Evolutionary conservation across 768 basidiomycete species (phyloP).

Genomic region (Russula emetica): DNA sequence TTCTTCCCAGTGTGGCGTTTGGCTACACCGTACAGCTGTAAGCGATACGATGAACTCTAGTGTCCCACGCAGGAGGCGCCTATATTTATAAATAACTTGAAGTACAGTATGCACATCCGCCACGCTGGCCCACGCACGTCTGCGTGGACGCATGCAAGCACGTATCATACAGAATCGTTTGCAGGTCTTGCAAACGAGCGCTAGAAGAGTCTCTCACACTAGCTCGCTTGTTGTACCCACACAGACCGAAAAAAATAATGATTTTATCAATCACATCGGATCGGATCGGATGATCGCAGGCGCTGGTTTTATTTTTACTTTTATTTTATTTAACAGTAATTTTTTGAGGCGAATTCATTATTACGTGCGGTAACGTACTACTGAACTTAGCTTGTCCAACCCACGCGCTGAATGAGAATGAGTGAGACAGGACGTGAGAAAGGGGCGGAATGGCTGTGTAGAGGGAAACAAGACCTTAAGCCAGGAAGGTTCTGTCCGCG

Average conservation of each 20-base stretch:
- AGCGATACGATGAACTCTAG: too few species aligned
- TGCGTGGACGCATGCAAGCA: background rate
- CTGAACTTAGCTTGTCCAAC: background rate
- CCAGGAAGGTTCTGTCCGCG: background rate
- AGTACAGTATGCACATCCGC: background rate
- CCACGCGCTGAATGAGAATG: background rate
- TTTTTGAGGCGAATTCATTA: background rate
- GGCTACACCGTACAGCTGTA: too few species aligned
- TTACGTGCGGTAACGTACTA: constrained; percentile 19
- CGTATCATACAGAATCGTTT: background rate
- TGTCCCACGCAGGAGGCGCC: too few species aligned
- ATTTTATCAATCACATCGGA: background rate
- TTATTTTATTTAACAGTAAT: background rate
- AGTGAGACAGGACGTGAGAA: background rate
- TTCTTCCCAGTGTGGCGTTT: too few species aligned
- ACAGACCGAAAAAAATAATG: background rate
- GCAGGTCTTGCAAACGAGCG: too few species aligned
- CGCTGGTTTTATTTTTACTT: background rate
- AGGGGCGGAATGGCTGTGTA: background rate
- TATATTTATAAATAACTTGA: too few species aligned
- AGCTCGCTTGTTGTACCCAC: background rate
- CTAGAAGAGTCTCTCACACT: background rate
- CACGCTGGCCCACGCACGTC: background rate
- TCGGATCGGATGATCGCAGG: background rate
- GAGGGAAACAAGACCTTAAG: background rate